Evolutionary conservation across 768 basidiomycete species (phyloP), one percentile per base, ranked within the genome.

Genomic region (Kwoniella botswanensis): DNA sequence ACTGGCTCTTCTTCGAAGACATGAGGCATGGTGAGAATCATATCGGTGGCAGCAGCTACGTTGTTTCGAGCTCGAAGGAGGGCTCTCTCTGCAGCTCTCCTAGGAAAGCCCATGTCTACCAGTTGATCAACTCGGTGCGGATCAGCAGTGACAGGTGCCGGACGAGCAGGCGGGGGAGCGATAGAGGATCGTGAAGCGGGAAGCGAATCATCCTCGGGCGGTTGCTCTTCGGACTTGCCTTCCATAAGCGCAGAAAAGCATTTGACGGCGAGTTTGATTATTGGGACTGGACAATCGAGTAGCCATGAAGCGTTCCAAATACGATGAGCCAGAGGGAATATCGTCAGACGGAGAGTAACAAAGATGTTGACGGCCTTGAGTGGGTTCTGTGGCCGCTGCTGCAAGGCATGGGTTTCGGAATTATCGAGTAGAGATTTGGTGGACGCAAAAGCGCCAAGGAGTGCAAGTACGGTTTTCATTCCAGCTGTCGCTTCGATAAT

Each of bases 31-130:
- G 88, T 87, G 15, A 99, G 86, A 1, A 99, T 87, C 3, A 92
- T 85, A 74, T 98, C 95, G 0, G 96, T 91, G 4, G 97, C 97
- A 4, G 91, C 89, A 55, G 87, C 90, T 77, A 97, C 86, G 78
- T 97, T 94, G 83, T 98, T 98, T 72, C 91, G 89, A 4, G 91
- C 90, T 12, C 95, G 92, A 21, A 87, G 83, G 50, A 99, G 86
- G 4, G 96, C 96, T 63, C 90, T 88, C 79, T 92, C 92, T 1
- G 90, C 93, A 13, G 93, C 92, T 53, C 89, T 88, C n/a, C 94
- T 89, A 44, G 91, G 89, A 86, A 98, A 99, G 57, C 97, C 97
- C 97, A 99, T 98, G 77, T 98, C 97, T 11, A 89, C 90, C 65
- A 98, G 86, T 76, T 93, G 91, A 62, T 88, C 88, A 64, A 98